Conservation (phyloP, 225 moss, liverwort and hornwort genomes). For the Physcomitrellopsis africana region DNA sequence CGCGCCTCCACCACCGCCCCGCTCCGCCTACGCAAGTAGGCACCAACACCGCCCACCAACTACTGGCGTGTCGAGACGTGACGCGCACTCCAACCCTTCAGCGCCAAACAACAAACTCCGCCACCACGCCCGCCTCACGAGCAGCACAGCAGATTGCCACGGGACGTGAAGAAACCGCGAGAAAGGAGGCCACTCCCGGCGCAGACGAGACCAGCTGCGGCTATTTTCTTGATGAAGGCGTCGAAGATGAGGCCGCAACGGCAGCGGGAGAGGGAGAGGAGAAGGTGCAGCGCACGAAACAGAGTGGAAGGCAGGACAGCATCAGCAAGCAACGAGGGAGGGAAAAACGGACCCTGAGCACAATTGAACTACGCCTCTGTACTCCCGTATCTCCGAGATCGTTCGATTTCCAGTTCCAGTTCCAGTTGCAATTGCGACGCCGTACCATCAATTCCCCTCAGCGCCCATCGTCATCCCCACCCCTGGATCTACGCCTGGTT, state of each 20-base stretch:
- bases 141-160: background rate
- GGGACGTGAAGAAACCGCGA: background rate
- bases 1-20: slow-evolving; percentile 17
- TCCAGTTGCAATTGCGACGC: background rate
- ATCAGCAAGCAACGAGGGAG: no score
- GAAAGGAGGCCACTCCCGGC: background rate
- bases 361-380: slow-evolving; percentile 20
- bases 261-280: slow-evolving; percentile 5
- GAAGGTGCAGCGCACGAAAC: background rate
- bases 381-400: background rate
- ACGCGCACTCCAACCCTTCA: slow-evolving; percentile 26
- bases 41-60: slow-evolving; percentile 14
- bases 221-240: background rate
- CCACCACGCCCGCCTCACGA: slow-evolving; percentile 6
- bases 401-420: background rate
- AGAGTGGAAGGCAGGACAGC: no score
- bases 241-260: background rate
- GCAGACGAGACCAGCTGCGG: background rate
- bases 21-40: background rate
- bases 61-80: background rate
- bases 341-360: background rate
- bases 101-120: background rate
- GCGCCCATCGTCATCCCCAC: background rate
- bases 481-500: slow-evolving; percentile 24
- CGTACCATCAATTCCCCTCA: no score